Evolutionary conservation across 257 asterid species (phyloP).

Genomic region (Solanum lycopersicoides): DNA sequence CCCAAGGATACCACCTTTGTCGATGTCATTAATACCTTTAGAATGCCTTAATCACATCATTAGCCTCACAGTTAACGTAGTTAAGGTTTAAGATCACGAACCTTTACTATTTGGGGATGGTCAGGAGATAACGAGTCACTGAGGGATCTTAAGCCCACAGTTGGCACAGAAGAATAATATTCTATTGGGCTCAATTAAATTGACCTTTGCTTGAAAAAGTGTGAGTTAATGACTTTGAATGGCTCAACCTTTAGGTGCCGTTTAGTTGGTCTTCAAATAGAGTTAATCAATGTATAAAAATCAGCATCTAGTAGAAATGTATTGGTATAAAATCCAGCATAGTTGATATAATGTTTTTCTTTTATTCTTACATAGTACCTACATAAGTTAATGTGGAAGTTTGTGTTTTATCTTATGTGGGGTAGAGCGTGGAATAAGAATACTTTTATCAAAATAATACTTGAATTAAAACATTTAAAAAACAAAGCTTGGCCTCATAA

Average conservation of each 20-base stretch:
- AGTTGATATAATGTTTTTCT: neutral
- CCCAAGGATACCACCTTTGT: neutral
- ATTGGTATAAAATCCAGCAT: neutral
- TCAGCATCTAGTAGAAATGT: neutral
- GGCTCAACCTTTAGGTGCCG: neutral
- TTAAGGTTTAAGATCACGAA: neutral
- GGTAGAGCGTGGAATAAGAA: neutral
- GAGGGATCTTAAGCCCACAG: neutral
- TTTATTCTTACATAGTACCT: neutral
- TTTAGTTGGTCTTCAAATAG: neutral
- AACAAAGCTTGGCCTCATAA: neutral
- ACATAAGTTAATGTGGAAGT: neutral
- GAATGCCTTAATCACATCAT: neutral
- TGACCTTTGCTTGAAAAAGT: neutral
- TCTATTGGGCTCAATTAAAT: neutral
- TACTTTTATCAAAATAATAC: neutral
- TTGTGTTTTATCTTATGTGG: neutral
- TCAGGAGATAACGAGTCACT: neutral
- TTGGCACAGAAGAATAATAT: neutral
- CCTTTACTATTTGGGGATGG: neutral
- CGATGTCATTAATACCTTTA: neutral
- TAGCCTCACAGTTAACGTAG: neutral
- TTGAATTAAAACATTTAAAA: neutral
- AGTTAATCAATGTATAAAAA: neutral
- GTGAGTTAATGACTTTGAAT: neutral